Base-by-base conservation (phyloP, 257 asterid species). In the Scutellaria minor region DNA sequence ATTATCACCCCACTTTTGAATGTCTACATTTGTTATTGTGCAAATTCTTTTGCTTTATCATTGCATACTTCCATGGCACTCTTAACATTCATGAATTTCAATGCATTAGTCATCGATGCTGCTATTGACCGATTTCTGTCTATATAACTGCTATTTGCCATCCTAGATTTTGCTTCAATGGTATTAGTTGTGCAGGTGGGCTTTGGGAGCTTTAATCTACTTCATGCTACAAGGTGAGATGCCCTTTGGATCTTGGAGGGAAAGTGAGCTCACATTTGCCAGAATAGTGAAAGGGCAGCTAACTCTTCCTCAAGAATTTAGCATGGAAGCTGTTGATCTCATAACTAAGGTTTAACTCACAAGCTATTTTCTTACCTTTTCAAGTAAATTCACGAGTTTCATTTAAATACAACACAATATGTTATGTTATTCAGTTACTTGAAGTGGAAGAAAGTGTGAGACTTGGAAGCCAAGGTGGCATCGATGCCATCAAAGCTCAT, bases 221-320 rank as follows among this genome's bases (percentile, higher is more conserved):
- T 91, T 89, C 91, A 88, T 94, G 98, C 89, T 94, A 72, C 84
- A 85, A 74, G 96, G 93, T 66, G 98, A 94, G 87, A 89, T 89
- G 97, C 97, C 98, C 72, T 93, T 91, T 71, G 97, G 97, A 61
- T 91, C 96, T 47, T 91, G 98, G 98, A 87, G 98, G 84, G 96
- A 89, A 66, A 91, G 93, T 75, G 97, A 93, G 81, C 93, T 93
- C 77, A 89, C 96, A 9, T 89, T 83, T 59, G 95, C 96, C 46
- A 84, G 96, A 83, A 85, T 91, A 50, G 97, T 91, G 37, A 91
- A 83, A 81, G 95, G 96, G 50, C 97, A 86, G 79, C 85, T 91
- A 48, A 84, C 92, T 60, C 89, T 91, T 75, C 96, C 98, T 20
- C 84, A 85, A 44, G 73, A 71, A 37, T 86, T 89, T 71, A 89